Base-by-base conservation (phyloP, 1,139 yeast species). In the Hansenula lynferdii region DNA sequence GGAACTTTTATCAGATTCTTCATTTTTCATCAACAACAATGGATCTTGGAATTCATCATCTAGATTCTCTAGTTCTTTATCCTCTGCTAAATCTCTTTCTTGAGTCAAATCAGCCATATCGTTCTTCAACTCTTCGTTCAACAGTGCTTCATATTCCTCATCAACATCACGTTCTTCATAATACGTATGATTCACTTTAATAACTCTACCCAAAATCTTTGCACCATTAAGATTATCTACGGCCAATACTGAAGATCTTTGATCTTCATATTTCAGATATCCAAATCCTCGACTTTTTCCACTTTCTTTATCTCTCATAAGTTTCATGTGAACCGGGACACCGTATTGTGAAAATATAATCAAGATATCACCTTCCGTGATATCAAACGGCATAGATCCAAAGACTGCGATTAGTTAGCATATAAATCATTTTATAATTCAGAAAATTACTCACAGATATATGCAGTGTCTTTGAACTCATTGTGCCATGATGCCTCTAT, bases 301-400 rank as follows among this genome's bases (percentile, higher is more conserved):
- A 0, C 85, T 72, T 4, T 75, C 76, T 42, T 67, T 67, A 54
- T 86, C 92, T 42, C 89, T 70, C n/a, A 77, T 70, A 41, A 92
- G 64, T 41, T 83, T 78, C 29, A 90, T 58, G 54, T 85, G 89
- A 0, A 85, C 82, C 0, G 97, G 96, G 21, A 80, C 72, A 1
- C 98, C 98, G 58, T 74, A 92, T 57, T 92, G 97, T 5, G 96
- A 84, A 56, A 92, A 92, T 28, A 90, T 76, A 0, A 79, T 72
- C 10, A 89, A 55, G 2, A 92, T 60, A 54, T 92, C 97, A 31
- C 80, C 79, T 52, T 85, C 95, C 9, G 77, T 76, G 30, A 89
- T 57, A 34, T 73, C 75, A 16, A 53, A 62, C 11, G 89, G 82
- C 17, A 92, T 60, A n/a, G 84, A 79, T 1, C 96, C 95, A 23